phyloP scores from a whole-genome alignment of 495 filamentous ascomycete species.

The Tuber microsphaerosporum region DNA sequence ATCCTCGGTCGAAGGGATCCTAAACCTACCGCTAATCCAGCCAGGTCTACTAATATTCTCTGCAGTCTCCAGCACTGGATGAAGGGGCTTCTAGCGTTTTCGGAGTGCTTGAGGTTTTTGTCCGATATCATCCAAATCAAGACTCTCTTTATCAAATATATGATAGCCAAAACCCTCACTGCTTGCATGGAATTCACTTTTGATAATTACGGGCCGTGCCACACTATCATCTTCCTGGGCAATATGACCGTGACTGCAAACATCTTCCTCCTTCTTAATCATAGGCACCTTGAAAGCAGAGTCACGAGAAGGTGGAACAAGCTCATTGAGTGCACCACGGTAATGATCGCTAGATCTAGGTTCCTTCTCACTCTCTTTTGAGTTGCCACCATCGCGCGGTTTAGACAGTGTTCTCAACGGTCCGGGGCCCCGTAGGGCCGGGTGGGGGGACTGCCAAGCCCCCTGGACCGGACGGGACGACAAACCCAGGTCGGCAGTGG shows the following conservation, averaged over 20 bases:
- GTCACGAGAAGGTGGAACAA: not conserved
- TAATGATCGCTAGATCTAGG: not conserved
- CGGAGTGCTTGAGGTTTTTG: conserved; percentile 57
- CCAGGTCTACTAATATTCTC: conserved; percentile 9
- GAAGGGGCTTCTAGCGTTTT: conserved; percentile 42
- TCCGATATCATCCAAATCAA: conserved; percentile 44
- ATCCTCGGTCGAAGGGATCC: conserved; percentile 4
- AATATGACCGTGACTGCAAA: not conserved
- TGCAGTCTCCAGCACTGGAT: not conserved
- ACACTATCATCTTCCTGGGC: conserved; percentile 7
- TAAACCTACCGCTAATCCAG: conserved; percentile 29
- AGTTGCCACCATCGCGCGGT: not conserved
- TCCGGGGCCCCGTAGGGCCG: no score
- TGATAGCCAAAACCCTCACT: conserved; percentile 34
- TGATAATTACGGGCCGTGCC: conserved; percentile 27
- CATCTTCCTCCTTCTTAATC: conserved; percentile 12
- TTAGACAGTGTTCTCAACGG: no score
- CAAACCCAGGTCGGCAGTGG: no score
- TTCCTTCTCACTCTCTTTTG: conserved; percentile 21
- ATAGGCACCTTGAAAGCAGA: conserved; percentile 8
- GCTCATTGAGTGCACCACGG: not conserved
- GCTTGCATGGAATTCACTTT: conserved; percentile 29
- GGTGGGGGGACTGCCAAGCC: no score
- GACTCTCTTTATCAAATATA: conserved; percentile 48
- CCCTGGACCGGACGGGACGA: no score